A percentile compares a stretch with the other conserved stretches of the same genome.
Evolutionary conservation across 2,329 filamentous ascomycete species (phyloP).

Genomic region (Tolypocladium paradoxum): DNA sequence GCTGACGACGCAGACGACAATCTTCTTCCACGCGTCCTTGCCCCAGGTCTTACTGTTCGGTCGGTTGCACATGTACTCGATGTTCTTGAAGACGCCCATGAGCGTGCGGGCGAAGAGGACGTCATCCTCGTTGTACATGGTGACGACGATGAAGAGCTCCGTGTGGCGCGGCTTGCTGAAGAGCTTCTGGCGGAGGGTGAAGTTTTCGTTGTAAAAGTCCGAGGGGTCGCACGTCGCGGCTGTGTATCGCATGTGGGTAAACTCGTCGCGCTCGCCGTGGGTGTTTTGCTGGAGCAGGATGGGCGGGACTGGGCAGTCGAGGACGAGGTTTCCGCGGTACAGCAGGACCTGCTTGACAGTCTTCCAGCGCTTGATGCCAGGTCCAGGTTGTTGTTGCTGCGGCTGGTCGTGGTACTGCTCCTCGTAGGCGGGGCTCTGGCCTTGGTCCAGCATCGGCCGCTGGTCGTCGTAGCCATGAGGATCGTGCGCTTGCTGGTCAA

Average conservation of each 20-base stretch:
- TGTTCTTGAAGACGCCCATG: slow-evolving; percentile 96
- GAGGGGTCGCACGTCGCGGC: slow-evolving; percentile 89
- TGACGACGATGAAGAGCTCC: slow-evolving; percentile 91
- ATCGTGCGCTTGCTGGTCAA: slow-evolving; percentile 29
- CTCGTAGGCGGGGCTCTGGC: slow-evolving; percentile 32
- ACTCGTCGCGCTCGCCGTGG: slow-evolving; percentile 85
- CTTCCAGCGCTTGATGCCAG: slow-evolving; percentile 76
- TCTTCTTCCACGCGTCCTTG: slow-evolving; percentile 98
- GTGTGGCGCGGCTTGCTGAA: slow-evolving; percentile 90
- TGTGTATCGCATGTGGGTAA: slow-evolving; percentile 86
- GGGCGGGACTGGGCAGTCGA: slow-evolving; percentile 92
- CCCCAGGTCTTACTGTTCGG: slow-evolving; percentile 96
- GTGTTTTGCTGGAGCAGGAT: slow-evolving; percentile 77
- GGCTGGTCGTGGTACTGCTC: slow-evolving; percentile 36
- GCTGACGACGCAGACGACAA: slow-evolving; percentile 94
- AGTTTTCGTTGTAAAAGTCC: slow-evolving; percentile 79
- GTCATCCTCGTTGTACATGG: slow-evolving; percentile 99
- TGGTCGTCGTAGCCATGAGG: slow-evolving; percentile 54
- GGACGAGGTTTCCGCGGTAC: slow-evolving; percentile 91
- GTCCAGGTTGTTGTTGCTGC: slow-evolving; percentile 16
- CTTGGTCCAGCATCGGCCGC: slow-evolving; percentile 62
- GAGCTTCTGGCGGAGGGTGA: slow-evolving; percentile 81
- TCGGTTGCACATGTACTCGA: slow-evolving; percentile 93
- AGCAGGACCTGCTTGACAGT: slow-evolving; percentile 97
- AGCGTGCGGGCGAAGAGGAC: slow-evolving; percentile 91